phyloP scores from a whole-genome alignment of 495 filamentous ascomycete genomes.

The Neurospora sp. region DNA sequence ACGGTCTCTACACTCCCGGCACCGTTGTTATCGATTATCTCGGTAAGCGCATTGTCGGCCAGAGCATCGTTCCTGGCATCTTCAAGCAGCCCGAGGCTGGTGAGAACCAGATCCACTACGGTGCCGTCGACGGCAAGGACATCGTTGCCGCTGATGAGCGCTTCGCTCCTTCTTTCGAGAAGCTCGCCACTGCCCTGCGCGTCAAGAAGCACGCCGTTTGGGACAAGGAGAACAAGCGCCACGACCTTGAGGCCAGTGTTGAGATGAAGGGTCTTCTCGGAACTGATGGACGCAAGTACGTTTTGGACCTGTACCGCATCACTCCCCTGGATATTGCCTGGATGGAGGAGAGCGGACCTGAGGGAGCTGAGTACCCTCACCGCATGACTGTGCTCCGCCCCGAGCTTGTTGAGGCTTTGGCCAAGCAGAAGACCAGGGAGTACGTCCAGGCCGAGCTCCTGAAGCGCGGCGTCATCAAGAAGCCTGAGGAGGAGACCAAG shows the following conservation, averaged over 20 bases:
- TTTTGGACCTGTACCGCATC: conserved; percentile 89
- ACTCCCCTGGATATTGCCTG: conserved; percentile 86
- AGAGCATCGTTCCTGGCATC: conserved; percentile 97
- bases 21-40: conserved; percentile 97
- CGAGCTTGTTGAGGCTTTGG: conserved; percentile 78
- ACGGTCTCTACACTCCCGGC: conserved; percentile 85
- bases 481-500: conserved; percentile 13
- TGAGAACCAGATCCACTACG: conserved; percentile 98
- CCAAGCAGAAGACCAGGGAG: conserved; percentile 75
- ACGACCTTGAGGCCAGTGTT: conserved; percentile 89
- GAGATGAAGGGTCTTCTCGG: conserved; percentile 97
- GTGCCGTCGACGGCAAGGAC: conserved; percentile 95
- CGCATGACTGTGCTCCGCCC: conserved; percentile 86
- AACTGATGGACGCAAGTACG: conserved; percentile 96
- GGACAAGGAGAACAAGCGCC: conserved; percentile 88
- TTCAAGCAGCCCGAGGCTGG: conserved; percentile 97
- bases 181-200: conserved; percentile 74
- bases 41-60: conserved; percentile 92
- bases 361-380: conserved; percentile 68
- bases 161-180: conserved; percentile 78
- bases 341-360: conserved; percentile 57
- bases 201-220: conserved; percentile 95
- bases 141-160: conserved; percentile 79
- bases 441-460: conserved; percentile 70
- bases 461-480: conserved; percentile 35